phyloP scores from a whole-genome alignment of 208 protist genomes.

The Balamuthia mandrillaris region DNA sequence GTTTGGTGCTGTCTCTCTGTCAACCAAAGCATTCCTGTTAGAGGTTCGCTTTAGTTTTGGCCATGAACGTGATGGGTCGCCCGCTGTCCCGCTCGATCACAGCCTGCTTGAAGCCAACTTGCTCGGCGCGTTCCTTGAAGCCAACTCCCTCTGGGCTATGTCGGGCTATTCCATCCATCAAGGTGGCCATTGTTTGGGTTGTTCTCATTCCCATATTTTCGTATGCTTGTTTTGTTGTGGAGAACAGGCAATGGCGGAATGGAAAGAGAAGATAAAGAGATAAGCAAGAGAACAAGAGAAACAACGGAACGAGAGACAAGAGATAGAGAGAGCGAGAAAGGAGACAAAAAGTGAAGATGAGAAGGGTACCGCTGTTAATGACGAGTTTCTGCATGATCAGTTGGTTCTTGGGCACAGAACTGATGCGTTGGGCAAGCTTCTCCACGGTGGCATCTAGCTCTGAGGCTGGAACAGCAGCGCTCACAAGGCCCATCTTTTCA shows the following conservation, averaged over 20 bases:
- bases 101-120: constrained; percentile 16
- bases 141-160: constrained; percentile 27
- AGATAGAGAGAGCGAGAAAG: neutral
- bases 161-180: constrained; percentile 31
- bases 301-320: no score
- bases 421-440: neutral
- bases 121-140: constrained; percentile 14
- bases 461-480: neutral
- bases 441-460: neutral
- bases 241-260: no score
- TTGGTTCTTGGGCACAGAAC: constrained; percentile 31
- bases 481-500: neutral
- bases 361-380: constrained; percentile 2
- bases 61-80: no score
- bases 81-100: constrained; percentile 22
- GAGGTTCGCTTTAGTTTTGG: no score
- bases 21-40: no score
- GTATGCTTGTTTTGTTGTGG: no score
- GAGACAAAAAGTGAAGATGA: neutral
- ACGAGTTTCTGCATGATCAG: constrained; percentile 38
- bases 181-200: constrained; percentile 6
- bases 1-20: no score
- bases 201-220: constrained; percentile 25
- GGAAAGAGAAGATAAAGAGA: no score
- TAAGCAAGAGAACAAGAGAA: no score